Conservation (phyloP, 1,139 yeast species). For the Blastobotrys buckinghamii region DNA sequence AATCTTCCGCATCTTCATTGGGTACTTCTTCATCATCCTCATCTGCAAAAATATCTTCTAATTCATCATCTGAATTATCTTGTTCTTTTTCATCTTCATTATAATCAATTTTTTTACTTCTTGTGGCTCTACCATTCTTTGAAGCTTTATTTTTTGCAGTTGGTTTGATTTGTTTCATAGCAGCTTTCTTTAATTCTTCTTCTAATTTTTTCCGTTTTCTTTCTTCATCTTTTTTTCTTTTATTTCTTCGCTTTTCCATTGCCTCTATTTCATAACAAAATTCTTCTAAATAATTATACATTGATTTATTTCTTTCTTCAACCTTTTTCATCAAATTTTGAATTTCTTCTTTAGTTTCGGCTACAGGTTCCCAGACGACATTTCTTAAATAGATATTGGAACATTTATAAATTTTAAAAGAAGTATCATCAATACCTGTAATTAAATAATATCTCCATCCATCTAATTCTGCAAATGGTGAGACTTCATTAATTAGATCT, state of each 20-base stretch:
- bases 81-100: not conserved
- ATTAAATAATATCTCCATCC: constrained; percentile 27
- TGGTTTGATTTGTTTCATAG: constrained; percentile 1
- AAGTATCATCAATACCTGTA: constrained; percentile 25
- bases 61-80: not conserved
- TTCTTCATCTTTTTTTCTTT: constrained; percentile 23
- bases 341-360: constrained; percentile 27
- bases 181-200: constrained; percentile 22
- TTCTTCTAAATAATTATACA: constrained; percentile 19
- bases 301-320: constrained; percentile 14
- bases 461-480: constrained; percentile 27
- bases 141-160: not conserved
- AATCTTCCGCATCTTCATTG: constrained; percentile 10
- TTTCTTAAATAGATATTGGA: constrained; percentile 28
- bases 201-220: constrained; percentile 19
- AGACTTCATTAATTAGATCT: constrained; percentile 8
- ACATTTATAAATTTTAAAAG: constrained; percentile 32
- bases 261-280: constrained; percentile 25
- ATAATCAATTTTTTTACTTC: constrained; percentile 20
- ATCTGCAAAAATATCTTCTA: not conserved
- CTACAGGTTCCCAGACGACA: constrained; percentile 34
- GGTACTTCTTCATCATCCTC: constrained; percentile 2
- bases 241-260: constrained; percentile 24
- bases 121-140: not conserved
- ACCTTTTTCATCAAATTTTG: constrained; percentile 17